Base-by-base conservation (phyloP, 176 grass and related monocot genomes). In the Hordeum marinum region DNA sequence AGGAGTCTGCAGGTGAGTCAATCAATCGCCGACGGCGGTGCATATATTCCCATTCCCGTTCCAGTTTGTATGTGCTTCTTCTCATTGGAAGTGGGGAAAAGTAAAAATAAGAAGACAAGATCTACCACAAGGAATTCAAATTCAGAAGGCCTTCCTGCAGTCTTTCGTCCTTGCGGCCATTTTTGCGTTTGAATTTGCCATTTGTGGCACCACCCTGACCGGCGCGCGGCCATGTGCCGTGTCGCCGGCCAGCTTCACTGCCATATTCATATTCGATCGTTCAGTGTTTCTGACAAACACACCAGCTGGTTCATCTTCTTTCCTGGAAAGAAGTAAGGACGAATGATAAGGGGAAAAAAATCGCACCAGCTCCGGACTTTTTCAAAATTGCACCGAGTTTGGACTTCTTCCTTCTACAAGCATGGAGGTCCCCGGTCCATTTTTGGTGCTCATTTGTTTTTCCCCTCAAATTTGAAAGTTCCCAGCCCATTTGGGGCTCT, bases 1-100 rank as follows among this genome's bases (percentile, higher is more conserved):
- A 27, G 36, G n/a, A 31, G 3, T 61, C 14, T 77, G 29, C 37
- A 89, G 87, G 87, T 89, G 77, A 89, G 87, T 88, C 63, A 39
- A 69, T 27, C 80, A 59, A 57, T 21, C 54, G 54, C 54, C 54
- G 54, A 57, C 20, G 54, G 17, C 18, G 70, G 74, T 63, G 80
- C 84, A 76, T 77, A 21, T 32, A 13, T 46, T 77, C 43, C 15
- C 45, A 41, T 60, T 10, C 21, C 63, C 3, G 18, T 58, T 73
- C 77, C 65, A 41, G 59, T n/a, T 50, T 17, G 6, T 68, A 37
- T 10, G 8, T 14, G 80, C 86, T 75, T 76, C 59, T 71, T 77
- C 60, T 8, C 41, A 23, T 45, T 57, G 42, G 66, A 52, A 52
- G 14, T 18, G 63, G 63, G 3, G 2, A 68, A 78, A 60, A 6